Conservation (phyloP, 768 basidiomycete genomes). For the Amanita muscaria region DNA sequence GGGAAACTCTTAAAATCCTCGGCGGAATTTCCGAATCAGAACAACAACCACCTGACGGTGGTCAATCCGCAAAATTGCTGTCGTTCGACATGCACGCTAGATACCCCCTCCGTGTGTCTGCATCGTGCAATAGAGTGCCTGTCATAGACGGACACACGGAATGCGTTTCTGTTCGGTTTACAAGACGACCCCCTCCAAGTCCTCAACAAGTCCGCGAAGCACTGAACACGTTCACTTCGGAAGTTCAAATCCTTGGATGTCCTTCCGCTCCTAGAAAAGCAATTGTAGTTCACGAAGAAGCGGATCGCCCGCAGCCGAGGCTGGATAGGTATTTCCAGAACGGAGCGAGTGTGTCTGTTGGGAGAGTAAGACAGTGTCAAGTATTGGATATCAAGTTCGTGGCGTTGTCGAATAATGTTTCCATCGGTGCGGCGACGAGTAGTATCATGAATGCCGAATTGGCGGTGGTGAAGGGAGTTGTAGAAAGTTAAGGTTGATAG, state of each 20-base stretch:
- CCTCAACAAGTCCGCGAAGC: constrained; percentile 85
- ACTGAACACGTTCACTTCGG: constrained; percentile 62
- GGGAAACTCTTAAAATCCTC: constrained; percentile 97
- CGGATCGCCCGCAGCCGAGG: constrained; percentile 90
- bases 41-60: too few relatives aligned
- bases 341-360: constrained; percentile 88
- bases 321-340: constrained; percentile 85
- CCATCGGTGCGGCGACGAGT: constrained; percentile 93
- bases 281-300: constrained; percentile 87
- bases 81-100: constrained; percentile 78
- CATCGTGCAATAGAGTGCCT: constrained; percentile 90
- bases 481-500: constrained; percentile 7
- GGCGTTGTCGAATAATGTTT: constrained; percentile 86
- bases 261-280: constrained; percentile 82
- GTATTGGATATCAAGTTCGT: constrained; percentile 97
- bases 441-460: constrained; percentile 95
- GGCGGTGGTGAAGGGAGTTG: constrained; percentile 72
- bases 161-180: constrained; percentile 82
- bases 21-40: constrained; percentile 64
- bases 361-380: constrained; percentile 80
- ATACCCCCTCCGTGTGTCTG: constrained; percentile 83
- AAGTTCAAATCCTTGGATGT: constrained; percentile 72
- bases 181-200: constrained; percentile 68
- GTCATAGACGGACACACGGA: constrained; percentile 95
- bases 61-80: too few relatives aligned